Conservation (phyloP, 176 grass and related monocot species). For the Typha latifolia region DNA sequence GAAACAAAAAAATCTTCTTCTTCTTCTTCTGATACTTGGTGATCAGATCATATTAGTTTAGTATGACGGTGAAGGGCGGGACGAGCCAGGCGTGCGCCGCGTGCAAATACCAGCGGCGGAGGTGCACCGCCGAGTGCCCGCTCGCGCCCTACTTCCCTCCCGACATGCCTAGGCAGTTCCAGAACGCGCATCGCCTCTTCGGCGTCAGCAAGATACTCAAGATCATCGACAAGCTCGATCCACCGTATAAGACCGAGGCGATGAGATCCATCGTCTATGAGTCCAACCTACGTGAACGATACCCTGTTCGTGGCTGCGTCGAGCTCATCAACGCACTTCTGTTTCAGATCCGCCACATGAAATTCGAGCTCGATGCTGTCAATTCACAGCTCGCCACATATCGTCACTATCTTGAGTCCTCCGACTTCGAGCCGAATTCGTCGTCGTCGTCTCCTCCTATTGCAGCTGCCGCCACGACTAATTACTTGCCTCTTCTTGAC, state of each 20-base stretch:
- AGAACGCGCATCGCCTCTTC: slow-evolving; percentile 22
- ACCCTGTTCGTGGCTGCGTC: slow-evolving; percentile 23
- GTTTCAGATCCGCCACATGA: not conserved
- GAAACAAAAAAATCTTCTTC: not conserved
- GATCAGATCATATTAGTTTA: not conserved
- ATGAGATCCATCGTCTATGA: slow-evolving; percentile 25
- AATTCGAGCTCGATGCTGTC: slow-evolving; percentile 7
- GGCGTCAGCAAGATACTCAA: slow-evolving; percentile 26
- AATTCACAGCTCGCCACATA: not conserved
- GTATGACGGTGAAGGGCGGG: not conserved
- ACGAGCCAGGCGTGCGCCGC: slow-evolving; percentile 27
- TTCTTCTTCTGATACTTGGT: not conserved
- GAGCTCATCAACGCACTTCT: not conserved
- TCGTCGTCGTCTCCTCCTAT: not conserved
- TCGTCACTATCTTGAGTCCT: not conserved
- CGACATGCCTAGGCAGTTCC: slow-evolving; percentile 15
- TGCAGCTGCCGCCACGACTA: not conserved
- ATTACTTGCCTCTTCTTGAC: not conserved
- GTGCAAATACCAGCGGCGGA: slow-evolving; percentile 32
- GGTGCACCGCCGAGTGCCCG: slow-evolving; percentile 26
- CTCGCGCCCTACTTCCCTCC: slow-evolving; percentile 34
- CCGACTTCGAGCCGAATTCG: not conserved
- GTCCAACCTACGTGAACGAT: slow-evolving; percentile 1
- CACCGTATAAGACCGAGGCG: not conserved
- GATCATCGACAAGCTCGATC: not conserved